Conservation (phyloP, 164 flowering plant genomes). For the Nymphaea colorata region DNA sequence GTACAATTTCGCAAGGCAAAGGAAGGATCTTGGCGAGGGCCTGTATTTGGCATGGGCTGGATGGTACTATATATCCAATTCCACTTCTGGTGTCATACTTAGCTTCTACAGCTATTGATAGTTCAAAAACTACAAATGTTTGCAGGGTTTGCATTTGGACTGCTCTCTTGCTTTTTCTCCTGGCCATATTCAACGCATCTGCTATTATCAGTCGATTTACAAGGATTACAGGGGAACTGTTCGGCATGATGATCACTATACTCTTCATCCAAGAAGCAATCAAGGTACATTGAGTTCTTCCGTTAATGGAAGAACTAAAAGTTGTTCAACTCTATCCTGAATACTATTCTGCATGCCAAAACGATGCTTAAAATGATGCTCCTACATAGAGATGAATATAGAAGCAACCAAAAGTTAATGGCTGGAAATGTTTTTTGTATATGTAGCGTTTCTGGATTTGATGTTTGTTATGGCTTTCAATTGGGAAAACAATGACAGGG, state of each 20-base stretch:
- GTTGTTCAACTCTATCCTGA: too few relatives aligned
- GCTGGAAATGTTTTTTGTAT: too few relatives aligned
- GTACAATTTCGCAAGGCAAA: constrained; percentile 31
- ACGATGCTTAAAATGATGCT: too few relatives aligned
- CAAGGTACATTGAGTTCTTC: constrained; percentile 19
- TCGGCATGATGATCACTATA: constrained; percentile 46
- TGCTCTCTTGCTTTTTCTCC: constrained; percentile 32
- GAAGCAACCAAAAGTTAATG: too few relatives aligned
- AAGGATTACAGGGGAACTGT: constrained; percentile 52
- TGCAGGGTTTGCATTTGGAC: constrained; percentile 59
- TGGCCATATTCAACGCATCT: constrained; percentile 51
- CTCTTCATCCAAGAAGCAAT: constrained; percentile 47
- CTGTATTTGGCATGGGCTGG: constrained; percentile 53
- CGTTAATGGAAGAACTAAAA: not conserved
- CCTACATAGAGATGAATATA: too few relatives aligned
- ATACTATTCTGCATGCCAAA: too few relatives aligned
- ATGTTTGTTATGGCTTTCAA: not conserved
- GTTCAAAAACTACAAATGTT: not conserved
- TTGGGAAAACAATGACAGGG: constrained; percentile 23
- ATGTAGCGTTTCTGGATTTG: not conserved
- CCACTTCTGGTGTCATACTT: not conserved
- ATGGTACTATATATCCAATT: constrained; percentile 24
- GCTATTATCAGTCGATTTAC: constrained; percentile 38
- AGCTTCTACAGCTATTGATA: not conserved
- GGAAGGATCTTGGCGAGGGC: constrained; percentile 22